phyloP scores from a whole-genome alignment of 192 early-diverging fungal species.

The Diversispora epigaea region DNA sequence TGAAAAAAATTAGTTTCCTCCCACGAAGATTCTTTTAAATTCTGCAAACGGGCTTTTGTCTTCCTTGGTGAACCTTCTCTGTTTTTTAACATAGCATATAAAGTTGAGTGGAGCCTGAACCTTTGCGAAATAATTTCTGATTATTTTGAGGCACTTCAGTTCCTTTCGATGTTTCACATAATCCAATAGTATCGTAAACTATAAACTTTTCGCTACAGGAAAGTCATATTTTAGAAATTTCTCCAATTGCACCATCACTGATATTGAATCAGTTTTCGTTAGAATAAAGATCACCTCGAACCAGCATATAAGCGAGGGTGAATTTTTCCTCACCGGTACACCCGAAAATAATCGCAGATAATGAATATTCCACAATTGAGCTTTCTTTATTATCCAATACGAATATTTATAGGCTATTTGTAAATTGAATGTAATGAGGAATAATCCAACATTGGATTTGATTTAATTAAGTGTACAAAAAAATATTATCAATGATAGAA shows the following conservation, averaged over 20 bases:
- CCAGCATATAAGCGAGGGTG: conserved; percentile 32
- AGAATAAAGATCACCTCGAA: conserved; percentile 25
- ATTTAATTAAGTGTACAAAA: too few relatives aligned
- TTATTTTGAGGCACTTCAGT: background rate
- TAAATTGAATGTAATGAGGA: too few relatives aligned
- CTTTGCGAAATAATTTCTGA: conserved; percentile 18
- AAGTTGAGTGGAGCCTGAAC: too few relatives aligned
- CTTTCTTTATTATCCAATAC: too few relatives aligned
- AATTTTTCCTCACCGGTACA: too few relatives aligned
- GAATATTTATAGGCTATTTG: too few relatives aligned
- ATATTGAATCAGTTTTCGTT: conserved; percentile 17
- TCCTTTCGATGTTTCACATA: conserved; percentile 13
- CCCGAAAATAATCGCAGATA: conserved; percentile 29
- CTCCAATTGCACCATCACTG: conserved; percentile 19
- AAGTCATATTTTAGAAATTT: conserved; percentile 1
- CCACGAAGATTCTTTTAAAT: conserved; percentile 34
- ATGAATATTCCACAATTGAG: background rate
- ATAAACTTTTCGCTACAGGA: conserved; percentile 14
- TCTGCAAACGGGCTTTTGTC: conserved; percentile 16
- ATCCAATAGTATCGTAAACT: conserved; percentile 32
- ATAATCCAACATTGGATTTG: too few relatives aligned
- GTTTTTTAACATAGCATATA: conserved; percentile 33
- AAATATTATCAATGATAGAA: too few relatives aligned
- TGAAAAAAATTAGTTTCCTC: conserved; percentile 19
- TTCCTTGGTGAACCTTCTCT: conserved; percentile 20